Evolutionary conservation across 2,329 filamentous ascomycete genomes (phyloP), one percentile per base, ranked within the genome.

Genomic region (Penicillium sp.): DNA sequence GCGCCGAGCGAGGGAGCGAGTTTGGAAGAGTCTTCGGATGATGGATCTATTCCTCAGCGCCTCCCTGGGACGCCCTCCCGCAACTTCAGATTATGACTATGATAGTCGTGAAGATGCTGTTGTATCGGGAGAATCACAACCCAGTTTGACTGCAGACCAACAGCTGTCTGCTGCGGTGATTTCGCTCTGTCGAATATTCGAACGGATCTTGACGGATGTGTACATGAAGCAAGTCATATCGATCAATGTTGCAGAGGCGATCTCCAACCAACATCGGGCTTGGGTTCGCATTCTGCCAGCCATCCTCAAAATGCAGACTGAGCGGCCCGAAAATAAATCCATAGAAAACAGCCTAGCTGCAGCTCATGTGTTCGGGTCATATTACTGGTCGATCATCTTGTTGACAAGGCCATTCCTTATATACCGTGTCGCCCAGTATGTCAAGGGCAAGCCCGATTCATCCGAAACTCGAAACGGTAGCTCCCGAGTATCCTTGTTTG

Each of bases 301-400:
- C 2, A 75, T 80, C 9, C 72, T 81, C 4, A 79, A 80, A 46
- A 73, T 79, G 33, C 80, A 81, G 73, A 69, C 73, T 67, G 64
- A 80, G 71, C 68, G 69, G 54, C 42, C 80, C 63, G 78, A 79
- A 68, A 54, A 74, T 59, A 67, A 75, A 21, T 64, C 68, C 10
- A 67, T 73, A 47, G 66, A 74, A 38, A 71, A 67, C 31, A 73
- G 73, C 8, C 65, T 81, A 8, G 79, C 79, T 3, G 77, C 80
- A 6, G 80, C 78, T n/a, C 80, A 82, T 42, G 75, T 80, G 1
- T 73, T 82, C 15, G 78, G 78, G 33, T 76, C 80, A 3, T 83
- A 83, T 57, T 82, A 82, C 63, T 83, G 81, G 71, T 80, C 79
- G 1, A 82, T 83, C 43, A 82, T 83, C 67, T 70, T 83, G 4